phyloP scores from a whole-genome alignment of 2,329 filamentous ascomycete genomes.

The Fusarium brevicatenulatum region DNA sequence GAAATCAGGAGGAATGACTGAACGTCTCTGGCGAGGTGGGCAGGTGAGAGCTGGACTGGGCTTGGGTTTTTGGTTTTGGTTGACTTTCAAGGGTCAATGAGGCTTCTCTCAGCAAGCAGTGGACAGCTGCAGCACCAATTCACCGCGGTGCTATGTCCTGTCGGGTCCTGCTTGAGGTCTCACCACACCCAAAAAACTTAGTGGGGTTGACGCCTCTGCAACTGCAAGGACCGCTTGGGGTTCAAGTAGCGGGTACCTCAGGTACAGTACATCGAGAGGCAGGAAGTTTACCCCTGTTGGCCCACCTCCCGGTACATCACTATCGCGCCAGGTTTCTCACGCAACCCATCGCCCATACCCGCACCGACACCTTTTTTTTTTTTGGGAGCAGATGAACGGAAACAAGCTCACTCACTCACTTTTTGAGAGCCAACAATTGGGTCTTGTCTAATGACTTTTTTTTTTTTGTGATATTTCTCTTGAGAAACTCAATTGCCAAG shows the following conservation, averaged over 20 bases:
- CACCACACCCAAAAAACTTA: conserved; percentile 39
- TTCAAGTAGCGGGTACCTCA: conserved; percentile 33
- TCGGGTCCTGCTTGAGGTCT: conserved; percentile 16
- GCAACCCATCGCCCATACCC: neutral
- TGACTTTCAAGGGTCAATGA: conserved; percentile 43
- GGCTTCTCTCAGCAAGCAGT: conserved; percentile 38
- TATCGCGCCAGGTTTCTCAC: conserved; percentile 32
- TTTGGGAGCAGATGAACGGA: neutral
- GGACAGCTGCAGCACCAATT: conserved; percentile 12
- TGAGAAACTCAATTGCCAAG: conserved; percentile 5
- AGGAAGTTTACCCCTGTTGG: conserved; percentile 21
- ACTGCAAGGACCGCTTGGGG: conserved; percentile 19
- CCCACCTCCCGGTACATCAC: conserved; percentile 30
- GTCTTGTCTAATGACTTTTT: neutral
- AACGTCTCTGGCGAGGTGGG: conserved; percentile 37
- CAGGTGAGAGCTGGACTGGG: conserved; percentile 43
- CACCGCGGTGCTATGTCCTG: conserved; percentile 20
- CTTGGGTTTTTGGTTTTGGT: conserved; percentile 43
- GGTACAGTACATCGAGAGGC: conserved; percentile 27
- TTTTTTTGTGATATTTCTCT: neutral
- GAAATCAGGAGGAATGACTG: conserved; percentile 46
- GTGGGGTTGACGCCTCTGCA: conserved; percentile 40
- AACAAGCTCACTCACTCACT: conserved; percentile 9
- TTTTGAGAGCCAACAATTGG: conserved; percentile 16
- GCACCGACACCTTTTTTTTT: conserved; percentile 17